Evolutionary conservation across 139 green algal species (phyloP), one percentile per base, ranked within the genome.

Genomic region (Tetradesmus obliquus): DNA sequence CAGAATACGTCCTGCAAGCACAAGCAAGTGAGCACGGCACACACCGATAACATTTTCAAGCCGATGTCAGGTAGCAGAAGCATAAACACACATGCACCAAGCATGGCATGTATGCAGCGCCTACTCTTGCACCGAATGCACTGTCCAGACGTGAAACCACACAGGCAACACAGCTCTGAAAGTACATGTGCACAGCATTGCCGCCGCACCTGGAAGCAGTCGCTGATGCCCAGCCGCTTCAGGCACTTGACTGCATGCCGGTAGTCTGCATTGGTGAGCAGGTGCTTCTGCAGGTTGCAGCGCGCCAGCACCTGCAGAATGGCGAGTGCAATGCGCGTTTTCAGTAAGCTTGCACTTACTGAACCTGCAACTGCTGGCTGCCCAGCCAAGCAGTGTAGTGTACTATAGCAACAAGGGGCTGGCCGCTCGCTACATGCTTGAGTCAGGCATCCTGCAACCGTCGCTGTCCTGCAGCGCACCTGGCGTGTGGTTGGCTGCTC

Each of bases 181-280:
- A 22, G 55, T 55, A 7, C 7, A 12, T 82, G 12, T 6, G 24
- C 66, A 90, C 84, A 24, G 66, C 51, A 2, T 57, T 32, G 22
- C 51, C 17, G 51, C 10, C 91, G 51, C 90, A 95, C 95, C 90
- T 95, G 74, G 80, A 98, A 98, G 91, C 94, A 97, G 87, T 97
- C 93, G 0, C 57, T 58, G 9, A 98, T 92, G 82, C 97, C 97
- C 86, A 98, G 88, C 7, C 95, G 91, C 1, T 90, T 79, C 55
- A 98, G 91, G 86, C 95, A 97, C 4, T 91, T 92, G 19, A 94
- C 88, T 32, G 97, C 94, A 66, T 98, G 97, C 82, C 85, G 84
- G 0, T 51, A 24, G 91, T 98, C 96, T 6, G 97, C 97, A 80
- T 98, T 98, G 5, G 97, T 98, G 86, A 98, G 97, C 15, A 98